Conservation (phyloP, 78 protist species). For the Dictyostelium purpureum region DNA sequence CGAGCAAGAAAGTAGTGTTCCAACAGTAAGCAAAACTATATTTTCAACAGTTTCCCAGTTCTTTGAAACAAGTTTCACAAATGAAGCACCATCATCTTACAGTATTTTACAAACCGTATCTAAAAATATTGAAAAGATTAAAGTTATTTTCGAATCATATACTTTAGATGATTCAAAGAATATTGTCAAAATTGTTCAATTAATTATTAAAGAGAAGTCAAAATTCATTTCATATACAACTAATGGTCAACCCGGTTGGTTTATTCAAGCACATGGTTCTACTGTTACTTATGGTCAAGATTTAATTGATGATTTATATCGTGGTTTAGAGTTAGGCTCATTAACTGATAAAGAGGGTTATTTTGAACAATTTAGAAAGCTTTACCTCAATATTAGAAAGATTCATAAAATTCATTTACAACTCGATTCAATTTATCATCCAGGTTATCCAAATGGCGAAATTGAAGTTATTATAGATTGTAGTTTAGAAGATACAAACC, state of each 20-base stretch:
- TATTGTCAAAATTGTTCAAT: conserved; percentile 9
- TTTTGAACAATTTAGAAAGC: not conserved
- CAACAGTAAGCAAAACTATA: not conserved
- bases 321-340: conserved; percentile 7
- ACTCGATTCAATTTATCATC: conserved; percentile 30
- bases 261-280: not conserved
- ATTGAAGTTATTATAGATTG: not conserved
- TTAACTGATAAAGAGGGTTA: not conserved
- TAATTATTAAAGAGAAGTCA: conserved; percentile 2
- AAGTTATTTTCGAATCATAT: conserved; percentile 23
- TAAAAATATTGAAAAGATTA: conserved; percentile 8
- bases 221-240: not conserved
- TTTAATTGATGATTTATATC: conserved; percentile 19
- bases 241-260: not conserved
- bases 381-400: conserved; percentile 10
- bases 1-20: not conserved
- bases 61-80: conserved; percentile 7
- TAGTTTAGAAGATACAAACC: not conserved
- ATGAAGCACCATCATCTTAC: conserved; percentile 4
- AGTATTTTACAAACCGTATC: not conserved
- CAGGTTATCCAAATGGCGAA: conserved; percentile 6
- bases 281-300: conserved; percentile 6
- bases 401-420: conserved; percentile 32
- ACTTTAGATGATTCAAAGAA: conserved; percentile 29
- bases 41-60: conserved; percentile 1